phyloP scores from a whole-genome alignment of 2,329 filamentous ascomycete species.

The Pseudovirgaria hyperparasitica region DNA sequence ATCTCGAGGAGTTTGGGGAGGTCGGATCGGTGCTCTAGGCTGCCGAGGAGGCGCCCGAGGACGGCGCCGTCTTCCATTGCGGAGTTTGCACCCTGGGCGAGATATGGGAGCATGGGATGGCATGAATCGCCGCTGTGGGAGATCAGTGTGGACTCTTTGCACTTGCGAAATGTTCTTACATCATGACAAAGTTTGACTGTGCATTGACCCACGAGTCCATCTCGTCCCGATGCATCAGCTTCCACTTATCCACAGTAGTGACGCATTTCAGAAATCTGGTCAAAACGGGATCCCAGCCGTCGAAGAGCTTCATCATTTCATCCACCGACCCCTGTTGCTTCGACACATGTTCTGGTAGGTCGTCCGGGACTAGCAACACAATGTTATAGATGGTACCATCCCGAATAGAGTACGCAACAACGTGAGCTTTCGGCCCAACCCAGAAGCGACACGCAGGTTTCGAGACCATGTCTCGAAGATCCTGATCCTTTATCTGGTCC shows the following conservation, averaged over 20 bases:
- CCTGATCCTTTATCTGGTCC: constrained; percentile 38
- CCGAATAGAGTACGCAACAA: constrained; percentile 49
- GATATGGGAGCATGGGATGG: constrained; percentile 22
- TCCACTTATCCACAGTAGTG: constrained; percentile 54
- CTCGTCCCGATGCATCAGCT: constrained; percentile 40
- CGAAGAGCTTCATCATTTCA: constrained; percentile 49
- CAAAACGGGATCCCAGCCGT: constrained; percentile 50
- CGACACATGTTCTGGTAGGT: constrained; percentile 41
- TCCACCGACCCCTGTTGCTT: constrained; percentile 41
- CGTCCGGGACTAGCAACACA: constrained; percentile 52
- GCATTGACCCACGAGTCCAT: constrained; percentile 5
- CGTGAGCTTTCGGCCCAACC: constrained; percentile 50
- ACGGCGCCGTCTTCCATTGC: constrained; percentile 57
- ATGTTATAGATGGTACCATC: constrained; percentile 51
- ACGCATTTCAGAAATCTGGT: constrained; percentile 37
- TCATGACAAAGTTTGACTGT: constrained; percentile 22
- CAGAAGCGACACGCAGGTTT: constrained; percentile 46
- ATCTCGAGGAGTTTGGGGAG: constrained; percentile 27
- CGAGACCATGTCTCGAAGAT: constrained; percentile 39
- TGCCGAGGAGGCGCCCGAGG: constrained; percentile 44
- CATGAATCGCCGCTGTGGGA: constrained; percentile 17
- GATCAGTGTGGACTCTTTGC: constrained; percentile 47
- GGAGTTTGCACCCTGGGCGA: constrained; percentile 44
- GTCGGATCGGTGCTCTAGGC: constrained; percentile 10
- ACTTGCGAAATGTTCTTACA: constrained; percentile 42